These are phyloP conservation scores for Alternaria angustiovoidea DNA, from an alignment of 2,329 filamentous ascomycete species.

Conservation along the genomic window DNA sequence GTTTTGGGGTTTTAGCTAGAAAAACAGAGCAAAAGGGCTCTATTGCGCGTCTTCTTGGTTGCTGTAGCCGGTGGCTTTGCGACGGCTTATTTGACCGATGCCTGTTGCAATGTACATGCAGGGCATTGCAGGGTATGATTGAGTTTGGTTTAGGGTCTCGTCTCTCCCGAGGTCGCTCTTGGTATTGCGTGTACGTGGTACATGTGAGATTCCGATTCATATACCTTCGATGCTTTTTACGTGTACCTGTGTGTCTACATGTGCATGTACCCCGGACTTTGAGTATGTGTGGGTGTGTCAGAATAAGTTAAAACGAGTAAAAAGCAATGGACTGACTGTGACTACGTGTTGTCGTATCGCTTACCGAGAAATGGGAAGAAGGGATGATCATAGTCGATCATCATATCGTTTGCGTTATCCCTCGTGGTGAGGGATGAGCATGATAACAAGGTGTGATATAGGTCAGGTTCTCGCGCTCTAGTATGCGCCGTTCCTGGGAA, in stretches of 20 bases:
- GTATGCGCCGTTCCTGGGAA: slow-evolving; percentile 1
- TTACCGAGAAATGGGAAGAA: neutral
- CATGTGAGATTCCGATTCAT: neutral
- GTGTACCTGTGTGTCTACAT: neutral
- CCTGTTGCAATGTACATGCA: neutral
- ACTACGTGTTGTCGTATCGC: neutral
- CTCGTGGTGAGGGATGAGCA: neutral
- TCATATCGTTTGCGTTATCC: neutral
- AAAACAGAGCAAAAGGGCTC: neutral
- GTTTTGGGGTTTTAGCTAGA: neutral
- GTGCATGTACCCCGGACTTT: neutral
- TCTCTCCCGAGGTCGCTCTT: neutral
- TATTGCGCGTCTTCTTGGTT: neutral
- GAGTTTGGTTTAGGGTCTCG: neutral
- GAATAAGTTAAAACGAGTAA: neutral
- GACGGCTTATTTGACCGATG: neutral
- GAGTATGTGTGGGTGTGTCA: neutral
- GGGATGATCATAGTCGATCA: slow-evolving; percentile 1
- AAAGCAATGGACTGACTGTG: neutral
- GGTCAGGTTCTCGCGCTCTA: neutral
- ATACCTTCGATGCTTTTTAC: neutral
- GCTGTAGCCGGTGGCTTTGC: neutral
- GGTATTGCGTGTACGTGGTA: neutral
- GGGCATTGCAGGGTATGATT: neutral
- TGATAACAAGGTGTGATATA: neutral